Conservation (phyloP, 192 early-diverging fungal species). For the Funneliformis geosporum region DNA sequence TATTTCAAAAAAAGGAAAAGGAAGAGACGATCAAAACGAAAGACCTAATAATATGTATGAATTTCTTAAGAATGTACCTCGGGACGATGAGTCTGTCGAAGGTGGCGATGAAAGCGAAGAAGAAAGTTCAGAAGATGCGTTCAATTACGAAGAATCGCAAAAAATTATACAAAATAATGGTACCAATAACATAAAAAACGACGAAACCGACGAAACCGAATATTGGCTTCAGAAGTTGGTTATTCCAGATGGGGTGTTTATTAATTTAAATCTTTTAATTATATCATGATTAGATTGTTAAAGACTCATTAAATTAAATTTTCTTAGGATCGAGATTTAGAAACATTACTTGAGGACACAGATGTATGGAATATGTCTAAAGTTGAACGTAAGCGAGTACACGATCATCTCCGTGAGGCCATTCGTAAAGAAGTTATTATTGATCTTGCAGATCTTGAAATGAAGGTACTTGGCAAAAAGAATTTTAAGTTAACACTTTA, state of each 20-base stretch:
- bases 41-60: neutral
- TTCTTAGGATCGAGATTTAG: slow-evolving; percentile 4
- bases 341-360: slow-evolving; percentile 4
- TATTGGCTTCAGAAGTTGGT: neutral
- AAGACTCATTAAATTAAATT: neutral
- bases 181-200: neutral
- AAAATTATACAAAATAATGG: neutral
- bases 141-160: neutral
- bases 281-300: no score
- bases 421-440: neutral
- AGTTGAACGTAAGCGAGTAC: slow-evolving; percentile 1
- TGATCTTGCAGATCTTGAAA: slow-evolving; percentile 1
- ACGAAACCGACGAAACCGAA: neutral
- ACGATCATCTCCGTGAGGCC: slow-evolving; percentile 3
- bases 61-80: neutral
- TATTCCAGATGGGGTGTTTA: neutral
- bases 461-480: neutral
- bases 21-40: neutral
- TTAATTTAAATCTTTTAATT: neutral
- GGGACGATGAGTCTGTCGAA: neutral
- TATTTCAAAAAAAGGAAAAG: neutral
- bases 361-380: slow-evolving; percentile 33
- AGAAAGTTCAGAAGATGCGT: neutral
- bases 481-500: neutral
- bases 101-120: neutral